Evolutionary conservation across 257 asterid species (phyloP).

Genomic region (Gentiana macrophylla): DNA sequence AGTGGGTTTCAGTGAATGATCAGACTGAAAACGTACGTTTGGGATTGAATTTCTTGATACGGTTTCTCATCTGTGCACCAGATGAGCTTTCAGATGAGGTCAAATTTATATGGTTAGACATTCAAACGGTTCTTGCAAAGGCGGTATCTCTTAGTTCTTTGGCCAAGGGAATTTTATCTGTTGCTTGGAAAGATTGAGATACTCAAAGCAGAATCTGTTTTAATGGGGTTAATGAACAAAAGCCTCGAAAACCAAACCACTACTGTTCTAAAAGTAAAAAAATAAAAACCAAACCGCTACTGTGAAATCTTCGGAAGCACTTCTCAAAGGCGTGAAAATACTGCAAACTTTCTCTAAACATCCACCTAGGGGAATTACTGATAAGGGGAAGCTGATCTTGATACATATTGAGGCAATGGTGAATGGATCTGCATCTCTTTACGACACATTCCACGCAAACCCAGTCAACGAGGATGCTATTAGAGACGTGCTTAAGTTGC

Average conservation of each 20-base stretch:
- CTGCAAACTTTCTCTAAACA: neutral
- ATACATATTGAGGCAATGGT: no score
- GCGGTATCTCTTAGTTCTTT: neutral
- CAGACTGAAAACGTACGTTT: no score
- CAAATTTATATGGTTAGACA: neutral
- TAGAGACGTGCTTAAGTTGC: neutral
- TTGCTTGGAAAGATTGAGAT: neutral
- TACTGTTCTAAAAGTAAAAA: no score
- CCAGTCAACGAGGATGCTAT: no score
- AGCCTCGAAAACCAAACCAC: no score
- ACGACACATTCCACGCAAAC: no score
- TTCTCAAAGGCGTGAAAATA: neutral
- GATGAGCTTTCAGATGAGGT: neutral
- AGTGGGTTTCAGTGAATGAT: neutral
- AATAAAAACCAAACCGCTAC: no score
- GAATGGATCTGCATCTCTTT: no score
- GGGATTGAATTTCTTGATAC: neutral
- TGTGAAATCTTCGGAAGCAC: neutral
- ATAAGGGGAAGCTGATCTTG: no score
- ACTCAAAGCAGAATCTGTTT: no score
- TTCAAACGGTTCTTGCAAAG: neutral
- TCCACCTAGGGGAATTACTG: neutral
- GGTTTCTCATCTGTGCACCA: neutral
- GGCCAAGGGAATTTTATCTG: neutral
- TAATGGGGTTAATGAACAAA: no score